phyloP scores from a whole-genome alignment of 164 flowering plant species.

The Chimonanthus salicifolius region DNA sequence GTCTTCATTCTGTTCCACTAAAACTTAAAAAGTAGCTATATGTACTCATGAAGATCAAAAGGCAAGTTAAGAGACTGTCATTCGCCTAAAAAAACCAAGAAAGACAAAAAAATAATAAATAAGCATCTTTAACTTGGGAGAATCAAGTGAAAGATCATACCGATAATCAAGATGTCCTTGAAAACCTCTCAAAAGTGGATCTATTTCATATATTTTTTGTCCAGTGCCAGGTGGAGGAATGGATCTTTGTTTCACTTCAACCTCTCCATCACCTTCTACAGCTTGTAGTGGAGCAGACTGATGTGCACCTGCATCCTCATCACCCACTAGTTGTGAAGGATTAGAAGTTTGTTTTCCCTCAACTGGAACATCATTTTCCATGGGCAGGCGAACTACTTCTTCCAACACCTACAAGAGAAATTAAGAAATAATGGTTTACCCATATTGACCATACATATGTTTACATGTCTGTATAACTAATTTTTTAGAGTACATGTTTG shows the following conservation, averaged over 20 bases:
- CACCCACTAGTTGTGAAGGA: constrained; percentile 11
- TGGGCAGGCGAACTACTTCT: constrained; percentile 14
- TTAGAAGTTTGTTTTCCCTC: constrained; percentile 9
- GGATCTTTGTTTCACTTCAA: constrained; percentile 25
- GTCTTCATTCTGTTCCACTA: too few relatives aligned
- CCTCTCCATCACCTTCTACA: constrained; percentile 17
- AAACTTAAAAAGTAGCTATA: neutral
- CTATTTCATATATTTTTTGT: constrained; percentile 76
- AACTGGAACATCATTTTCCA: constrained; percentile 22
- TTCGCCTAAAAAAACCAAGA: neutral
- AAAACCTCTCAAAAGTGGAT: constrained; percentile 47
- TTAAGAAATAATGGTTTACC: neutral
- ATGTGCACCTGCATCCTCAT: constrained; percentile 14
- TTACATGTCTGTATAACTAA: too few relatives aligned
- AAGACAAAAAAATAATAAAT: neutral
- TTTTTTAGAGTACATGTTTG: too few relatives aligned
- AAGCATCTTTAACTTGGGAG: neutral
- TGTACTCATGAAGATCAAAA: neutral
- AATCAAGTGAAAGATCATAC: constrained; percentile 28
- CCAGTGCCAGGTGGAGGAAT: constrained; percentile 86
- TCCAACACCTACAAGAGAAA: constrained; percentile 30
- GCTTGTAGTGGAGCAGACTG: constrained; percentile 19
- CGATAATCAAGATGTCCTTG: constrained; percentile 81
- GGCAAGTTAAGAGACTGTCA: neutral
- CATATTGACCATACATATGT: neutral